phyloP scores from a whole-genome alignment of 805 yeast species.

The Saccharomycopsis sp. region DNA sequence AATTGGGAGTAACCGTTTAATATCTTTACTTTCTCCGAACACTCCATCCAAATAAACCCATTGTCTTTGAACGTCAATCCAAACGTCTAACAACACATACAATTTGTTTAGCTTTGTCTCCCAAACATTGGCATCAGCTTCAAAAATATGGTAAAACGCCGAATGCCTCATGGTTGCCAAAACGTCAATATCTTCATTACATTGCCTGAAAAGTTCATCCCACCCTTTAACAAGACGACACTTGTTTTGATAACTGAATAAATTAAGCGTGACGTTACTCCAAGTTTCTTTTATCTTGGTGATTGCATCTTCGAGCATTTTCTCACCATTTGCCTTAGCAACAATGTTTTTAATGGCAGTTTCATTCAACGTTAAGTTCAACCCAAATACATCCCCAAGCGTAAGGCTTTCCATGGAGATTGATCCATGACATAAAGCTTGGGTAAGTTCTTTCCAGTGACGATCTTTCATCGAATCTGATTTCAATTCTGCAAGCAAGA shows the following conservation, averaged over 20 bases:
- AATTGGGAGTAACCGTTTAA: slow-evolving; percentile 55
- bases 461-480: slow-evolving; percentile 52
- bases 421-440: slow-evolving; percentile 26
- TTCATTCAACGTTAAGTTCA: slow-evolving; percentile 44
- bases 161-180: slow-evolving; percentile 69
- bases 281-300: slow-evolving; percentile 46
- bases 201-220: slow-evolving; percentile 51
- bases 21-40: slow-evolving; percentile 52
- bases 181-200: slow-evolving; percentile 54
- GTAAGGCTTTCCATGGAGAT: slow-evolving; percentile 30
- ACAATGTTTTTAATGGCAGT: slow-evolving; percentile 40
- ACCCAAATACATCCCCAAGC: slow-evolving; percentile 55
- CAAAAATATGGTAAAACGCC: slow-evolving; percentile 51
- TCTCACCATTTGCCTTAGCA: slow-evolving; percentile 66
- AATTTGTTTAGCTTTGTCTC: slow-evolving; percentile 49
- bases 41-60: slow-evolving; percentile 85
- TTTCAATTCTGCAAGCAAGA: slow-evolving; percentile 40
- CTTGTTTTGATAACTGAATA: slow-evolving; percentile 45
- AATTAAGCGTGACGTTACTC: slow-evolving; percentile 44
- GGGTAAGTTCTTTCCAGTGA: slow-evolving; percentile 56
- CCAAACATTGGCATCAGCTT: slow-evolving; percentile 46
- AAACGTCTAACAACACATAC: slow-evolving; percentile 47
- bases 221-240: slow-evolving; percentile 59
- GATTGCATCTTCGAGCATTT: slow-evolving; percentile 53
- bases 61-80: slow-evolving; percentile 84